phyloP scores from a whole-genome alignment of 768 basidiomycete species.

The Hydnomerulius pinastri region DNA sequence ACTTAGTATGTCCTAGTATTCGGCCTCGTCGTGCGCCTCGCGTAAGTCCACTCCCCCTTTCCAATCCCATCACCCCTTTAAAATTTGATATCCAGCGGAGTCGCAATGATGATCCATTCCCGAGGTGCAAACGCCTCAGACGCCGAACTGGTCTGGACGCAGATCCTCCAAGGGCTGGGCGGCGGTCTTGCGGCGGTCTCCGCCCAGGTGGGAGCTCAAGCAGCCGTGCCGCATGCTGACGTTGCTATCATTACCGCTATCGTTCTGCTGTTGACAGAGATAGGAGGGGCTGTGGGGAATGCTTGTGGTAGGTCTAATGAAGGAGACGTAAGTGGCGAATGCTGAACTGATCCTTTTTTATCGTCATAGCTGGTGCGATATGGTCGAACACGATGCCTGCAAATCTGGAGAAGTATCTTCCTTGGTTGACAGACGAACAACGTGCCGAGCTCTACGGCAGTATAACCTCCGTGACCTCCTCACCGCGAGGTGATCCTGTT shows the following conservation, averaged over 20 bases:
- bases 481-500: slow-evolving; percentile 54
- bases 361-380: slow-evolving; percentile 53
- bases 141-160: slow-evolving; percentile 61
- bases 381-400: slow-evolving; percentile 70
- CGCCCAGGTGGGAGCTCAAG: slow-evolving; percentile 63
- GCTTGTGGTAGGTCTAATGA: slow-evolving; percentile 49
- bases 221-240: slow-evolving; percentile 62
- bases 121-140: slow-evolving; percentile 59
- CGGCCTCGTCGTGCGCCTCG: slow-evolving; percentile 60
- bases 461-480: slow-evolving; percentile 50
- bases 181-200: slow-evolving; percentile 67
- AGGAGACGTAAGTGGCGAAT: neutral
- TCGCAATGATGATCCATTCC: slow-evolving; percentile 70
- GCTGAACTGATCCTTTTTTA: neutral
- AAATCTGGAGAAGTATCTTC: slow-evolving; percentile 56
- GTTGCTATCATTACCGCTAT: slow-evolving; percentile 69
- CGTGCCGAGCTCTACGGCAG: slow-evolving; percentile 54
- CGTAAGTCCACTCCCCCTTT: slow-evolving; percentile 29
- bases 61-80: neutral
- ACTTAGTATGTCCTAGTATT: slow-evolving; percentile 48
- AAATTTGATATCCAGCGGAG: slow-evolving; percentile 42
- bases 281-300: slow-evolving; percentile 67
- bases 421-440: slow-evolving; percentile 44
- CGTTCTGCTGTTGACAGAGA: slow-evolving; percentile 67
- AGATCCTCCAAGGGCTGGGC: slow-evolving; percentile 73